A percentile compares a stretch with the other conserved stretches of the same genome.
These are phyloP conservation scores for Novymonas esmeraldas DNA, from an alignment of 208 protist genomes.

Conservation along the genomic window DNA sequence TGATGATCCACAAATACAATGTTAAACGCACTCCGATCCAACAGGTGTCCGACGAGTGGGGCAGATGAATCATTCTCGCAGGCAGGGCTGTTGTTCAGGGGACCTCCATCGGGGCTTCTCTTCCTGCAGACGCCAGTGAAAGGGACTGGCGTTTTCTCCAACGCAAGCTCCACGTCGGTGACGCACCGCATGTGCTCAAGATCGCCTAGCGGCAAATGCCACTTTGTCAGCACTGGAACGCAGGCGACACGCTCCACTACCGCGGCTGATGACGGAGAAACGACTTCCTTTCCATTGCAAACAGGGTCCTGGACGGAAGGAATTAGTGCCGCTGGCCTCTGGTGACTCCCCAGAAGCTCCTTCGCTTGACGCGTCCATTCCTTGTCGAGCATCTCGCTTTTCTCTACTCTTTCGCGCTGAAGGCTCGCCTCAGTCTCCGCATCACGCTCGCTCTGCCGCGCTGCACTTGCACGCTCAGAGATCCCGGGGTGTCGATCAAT, in stretches of 20 bases:
- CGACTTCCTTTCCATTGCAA: too few species aligned
- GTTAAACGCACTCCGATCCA: conserved; percentile 3
- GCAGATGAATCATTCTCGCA: background rate
- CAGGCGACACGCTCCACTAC: background rate
- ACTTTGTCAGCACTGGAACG: background rate
- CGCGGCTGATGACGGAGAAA: background rate
- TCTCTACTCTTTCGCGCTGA: background rate
- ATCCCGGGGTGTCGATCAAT: background rate
- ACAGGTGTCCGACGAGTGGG: background rate
- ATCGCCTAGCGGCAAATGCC: background rate
- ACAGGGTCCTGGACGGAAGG: background rate
- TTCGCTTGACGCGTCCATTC: background rate
- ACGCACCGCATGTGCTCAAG: background rate
- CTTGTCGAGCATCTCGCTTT: background rate
- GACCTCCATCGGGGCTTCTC: too few species aligned
- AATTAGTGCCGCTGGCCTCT: background rate
- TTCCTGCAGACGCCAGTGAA: background rate
- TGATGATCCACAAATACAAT: conserved; percentile 31
- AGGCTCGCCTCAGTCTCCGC: background rate
- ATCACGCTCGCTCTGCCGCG: background rate
- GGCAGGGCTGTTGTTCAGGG: background rate
- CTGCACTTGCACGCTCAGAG: background rate
- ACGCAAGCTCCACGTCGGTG: background rate
- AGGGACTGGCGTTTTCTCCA: background rate
- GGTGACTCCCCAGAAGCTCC: background rate